These are phyloP conservation scores for Moringa oleifera DNA, from an alignment of 345 rosid species.

Conservation along the genomic window DNA sequence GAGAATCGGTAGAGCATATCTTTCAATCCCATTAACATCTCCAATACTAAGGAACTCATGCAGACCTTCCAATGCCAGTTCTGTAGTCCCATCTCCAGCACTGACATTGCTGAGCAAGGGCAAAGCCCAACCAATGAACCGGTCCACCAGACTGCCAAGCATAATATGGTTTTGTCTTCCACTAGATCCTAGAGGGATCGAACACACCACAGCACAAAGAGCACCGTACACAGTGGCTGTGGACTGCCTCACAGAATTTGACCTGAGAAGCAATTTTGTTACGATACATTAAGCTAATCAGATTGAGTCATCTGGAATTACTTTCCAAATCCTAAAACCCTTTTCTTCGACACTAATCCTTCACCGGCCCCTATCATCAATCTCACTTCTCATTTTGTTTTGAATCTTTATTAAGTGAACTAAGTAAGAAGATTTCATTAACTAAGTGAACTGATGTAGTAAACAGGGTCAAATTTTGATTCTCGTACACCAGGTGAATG, in stretches of 20 bases:
- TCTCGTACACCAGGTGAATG: not conserved
- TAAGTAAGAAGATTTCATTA: not conserved
- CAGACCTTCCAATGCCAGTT: conserved; percentile 65
- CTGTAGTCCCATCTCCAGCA: conserved; percentile 65
- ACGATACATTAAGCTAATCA: not conserved
- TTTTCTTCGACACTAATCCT: not conserved
- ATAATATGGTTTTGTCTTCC: conserved; percentile 77
- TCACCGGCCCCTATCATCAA: not conserved
- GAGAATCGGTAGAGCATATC: conserved; percentile 72
- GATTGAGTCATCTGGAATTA: not conserved
- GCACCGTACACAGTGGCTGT: conserved; percentile 71
- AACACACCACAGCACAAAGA: conserved; percentile 66
- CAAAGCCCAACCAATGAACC: conserved; percentile 78
- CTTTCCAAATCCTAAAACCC: not conserved
- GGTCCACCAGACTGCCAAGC: conserved; percentile 67
- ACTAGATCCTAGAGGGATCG: conserved; percentile 60
- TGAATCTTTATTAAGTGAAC: not conserved
- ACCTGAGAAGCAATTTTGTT: conserved; percentile 35
- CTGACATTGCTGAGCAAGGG: conserved; percentile 66
- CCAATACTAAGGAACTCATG: conserved; percentile 77
- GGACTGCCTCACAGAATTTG: conserved; percentile 64
- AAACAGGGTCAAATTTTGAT: not conserved
- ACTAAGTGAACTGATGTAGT: not conserved
- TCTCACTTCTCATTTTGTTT: not conserved
- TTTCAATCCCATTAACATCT: conserved; percentile 66